Evolutionary conservation across 108 stramenopile species (phyloP), one percentile per base, ranked within the genome.

Genomic region (Nitzschia putrida): DNA sequence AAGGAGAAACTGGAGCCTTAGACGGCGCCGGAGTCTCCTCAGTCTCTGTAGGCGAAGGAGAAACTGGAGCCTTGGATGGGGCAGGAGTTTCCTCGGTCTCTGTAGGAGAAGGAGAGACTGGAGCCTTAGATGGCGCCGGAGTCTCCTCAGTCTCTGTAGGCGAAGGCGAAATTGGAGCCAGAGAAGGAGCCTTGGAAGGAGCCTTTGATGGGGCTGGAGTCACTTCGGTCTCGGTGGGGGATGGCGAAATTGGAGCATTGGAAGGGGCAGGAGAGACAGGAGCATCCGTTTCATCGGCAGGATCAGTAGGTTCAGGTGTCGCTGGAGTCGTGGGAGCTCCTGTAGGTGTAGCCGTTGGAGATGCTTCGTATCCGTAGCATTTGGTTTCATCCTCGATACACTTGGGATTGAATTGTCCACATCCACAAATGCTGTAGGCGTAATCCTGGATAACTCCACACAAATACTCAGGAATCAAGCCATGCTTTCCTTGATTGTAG

Each of bases 401-500:
- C 16, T 40, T 34, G 1, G 60, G 60, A 22, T 61, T 61, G 60
- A 34, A 34, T 34, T 34, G 29, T 4, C 21, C 64, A 29, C 64
- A 64, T 24, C 45, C 45, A 10, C 64, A 64, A 14, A 50, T 20
- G 3, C 11, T 14, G 22, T 26, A 50, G 22, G 64, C 20, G 47
- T 49, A 64, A 51, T 64, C 44, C 26, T 64, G 43, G 13, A 50
- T 16, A 16, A 44, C 34, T 49, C 25, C 45, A 8, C 64, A 64
- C 43, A 64, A 14, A 23, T 22, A 50, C 16, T 34, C 64, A 22
- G 45, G 49, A 29, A 64, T 64, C 24, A 49, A n/a, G 6, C 64
- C 64, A 45, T 64, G 11, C 3, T 4, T 1, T 6, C 64, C 64
- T 2, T 22, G 45, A 25, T 64, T n/a, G 38, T 64, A 64, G 20